Conservation (phyloP, 345 rosid genomes). For the Atalantia buxifolia region DNA sequence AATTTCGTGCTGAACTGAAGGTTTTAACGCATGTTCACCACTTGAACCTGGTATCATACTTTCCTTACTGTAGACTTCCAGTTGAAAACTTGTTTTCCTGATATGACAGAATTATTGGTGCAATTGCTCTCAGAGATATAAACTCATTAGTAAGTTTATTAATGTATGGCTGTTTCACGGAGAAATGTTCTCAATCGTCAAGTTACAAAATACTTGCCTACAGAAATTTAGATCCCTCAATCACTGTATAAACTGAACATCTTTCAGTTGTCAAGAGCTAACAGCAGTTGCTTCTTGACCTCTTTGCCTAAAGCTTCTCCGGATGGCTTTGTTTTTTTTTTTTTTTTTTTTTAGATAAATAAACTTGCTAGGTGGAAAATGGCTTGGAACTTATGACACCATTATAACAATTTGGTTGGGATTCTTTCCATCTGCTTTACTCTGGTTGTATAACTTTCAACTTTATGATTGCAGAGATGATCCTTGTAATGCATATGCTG, state of each 20-base stretch:
- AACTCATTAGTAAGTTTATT: neutral
- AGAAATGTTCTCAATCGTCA: neutral
- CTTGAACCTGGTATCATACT: conserved; percentile 72
- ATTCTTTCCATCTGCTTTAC: neutral
- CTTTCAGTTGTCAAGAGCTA: neutral
- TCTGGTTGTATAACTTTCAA: neutral
- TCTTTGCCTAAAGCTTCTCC: neutral
- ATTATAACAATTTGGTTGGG: neutral
- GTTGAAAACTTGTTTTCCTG: conserved; percentile 24
- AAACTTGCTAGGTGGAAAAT: neutral
- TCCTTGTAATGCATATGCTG: neutral
- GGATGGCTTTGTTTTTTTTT: no score
- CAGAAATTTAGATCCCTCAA: neutral
- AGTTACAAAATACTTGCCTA: no score
- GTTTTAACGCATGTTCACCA: conserved; percentile 92
- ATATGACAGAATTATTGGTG: conserved; percentile 20
- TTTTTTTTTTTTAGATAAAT: no score
- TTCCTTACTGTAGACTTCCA: conserved; percentile 17
- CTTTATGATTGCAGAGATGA: neutral
- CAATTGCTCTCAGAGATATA: neutral
- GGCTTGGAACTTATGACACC: neutral
- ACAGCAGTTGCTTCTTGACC: neutral
- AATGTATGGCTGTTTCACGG: neutral
- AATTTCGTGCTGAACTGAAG: conserved; percentile 86
- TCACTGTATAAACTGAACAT: neutral